Evolutionary conservation across 495 filamentous ascomycete genomes (phyloP).

Genomic region (Aspergillus campestris): DNA sequence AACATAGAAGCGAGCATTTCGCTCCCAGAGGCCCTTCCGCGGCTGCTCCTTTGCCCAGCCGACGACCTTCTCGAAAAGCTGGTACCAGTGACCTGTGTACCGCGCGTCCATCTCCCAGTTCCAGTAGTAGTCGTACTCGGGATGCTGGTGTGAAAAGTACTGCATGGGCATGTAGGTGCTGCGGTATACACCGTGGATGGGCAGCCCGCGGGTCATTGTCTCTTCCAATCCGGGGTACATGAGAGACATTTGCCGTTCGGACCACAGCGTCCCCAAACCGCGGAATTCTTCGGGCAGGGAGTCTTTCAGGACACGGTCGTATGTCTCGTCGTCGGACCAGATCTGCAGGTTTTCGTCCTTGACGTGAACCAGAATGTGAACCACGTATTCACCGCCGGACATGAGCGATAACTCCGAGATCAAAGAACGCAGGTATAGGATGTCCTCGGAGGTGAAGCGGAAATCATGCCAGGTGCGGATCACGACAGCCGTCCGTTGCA

Average conservation of each 20-base stretch:
- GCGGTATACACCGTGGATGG: conserved; percentile 85
- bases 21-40: conserved; percentile 87
- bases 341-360: conserved; percentile 56
- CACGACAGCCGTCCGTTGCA: conserved; percentile 52
- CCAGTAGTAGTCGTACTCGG: conserved; percentile 94
- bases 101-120: conserved; percentile 98
- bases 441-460: conserved; percentile 43
- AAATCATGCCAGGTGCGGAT: conserved; percentile 59
- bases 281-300: conserved; percentile 79
- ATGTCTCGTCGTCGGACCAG: conserved; percentile 55
- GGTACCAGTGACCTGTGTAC: conserved; percentile 94
- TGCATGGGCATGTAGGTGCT: conserved; percentile 91
- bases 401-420: conserved; percentile 54
- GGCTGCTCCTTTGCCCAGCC: conserved; percentile 77
- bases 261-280: conserved; percentile 85
- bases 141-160: conserved; percentile 80
- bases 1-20: conserved; percentile 85
- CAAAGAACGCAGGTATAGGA: conserved; percentile 48
- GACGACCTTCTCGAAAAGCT: conserved; percentile 67
- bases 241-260: conserved; percentile 80
- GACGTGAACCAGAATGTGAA: conserved; percentile 61
- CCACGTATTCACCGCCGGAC: conserved; percentile 54
- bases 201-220: conserved; percentile 60
- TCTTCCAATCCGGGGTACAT: conserved; percentile 79
- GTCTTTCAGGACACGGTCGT: conserved; percentile 56